Percentiles rank a stretch among this genome's conserved stretches.
Evolutionary conservation across 495 filamentous ascomycete genomes (phyloP).

Genomic region (Penicillium salamii): DNA sequence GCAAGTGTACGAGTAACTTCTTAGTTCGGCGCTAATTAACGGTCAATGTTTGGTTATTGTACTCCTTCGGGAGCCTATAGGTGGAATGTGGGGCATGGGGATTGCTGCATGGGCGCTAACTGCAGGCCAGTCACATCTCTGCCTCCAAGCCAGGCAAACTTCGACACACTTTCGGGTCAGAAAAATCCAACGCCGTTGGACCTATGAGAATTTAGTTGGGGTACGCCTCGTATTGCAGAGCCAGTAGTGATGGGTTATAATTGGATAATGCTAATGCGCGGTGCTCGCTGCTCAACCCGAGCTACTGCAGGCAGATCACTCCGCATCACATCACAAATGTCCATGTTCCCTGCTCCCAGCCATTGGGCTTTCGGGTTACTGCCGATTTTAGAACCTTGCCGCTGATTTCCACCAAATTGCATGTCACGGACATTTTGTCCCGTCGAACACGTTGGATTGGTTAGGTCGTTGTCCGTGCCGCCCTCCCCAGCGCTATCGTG

Average conservation of each 20-base stretch:
- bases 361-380: conserved; percentile 8
- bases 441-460: background rate
- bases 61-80: background rate
- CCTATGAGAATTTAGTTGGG: background rate
- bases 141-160: background rate
- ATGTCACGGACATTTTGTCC: conserved; percentile 2
- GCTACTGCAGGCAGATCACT: conserved; percentile 19
- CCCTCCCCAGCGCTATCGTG: conserved; percentile 1
- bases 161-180: background rate
- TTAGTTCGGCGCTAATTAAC: conserved; percentile 7
- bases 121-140: conserved; percentile 7
- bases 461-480: background rate
- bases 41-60: conserved; percentile 1
- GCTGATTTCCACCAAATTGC: conserved; percentile 17
- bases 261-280: background rate
- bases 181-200: background rate
- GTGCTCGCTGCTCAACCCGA: conserved; percentile 1
- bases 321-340: conserved; percentile 12
- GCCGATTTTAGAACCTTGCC: background rate
- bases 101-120: conserved; percentile 2
- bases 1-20: no score
- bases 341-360: conserved; percentile 59
- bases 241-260: conserved; percentile 1
- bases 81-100: background rate
- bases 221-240: background rate